Conservation (phyloP, 192 early-diverging fungal species). For the Backusella tarrabulga region DNA sequence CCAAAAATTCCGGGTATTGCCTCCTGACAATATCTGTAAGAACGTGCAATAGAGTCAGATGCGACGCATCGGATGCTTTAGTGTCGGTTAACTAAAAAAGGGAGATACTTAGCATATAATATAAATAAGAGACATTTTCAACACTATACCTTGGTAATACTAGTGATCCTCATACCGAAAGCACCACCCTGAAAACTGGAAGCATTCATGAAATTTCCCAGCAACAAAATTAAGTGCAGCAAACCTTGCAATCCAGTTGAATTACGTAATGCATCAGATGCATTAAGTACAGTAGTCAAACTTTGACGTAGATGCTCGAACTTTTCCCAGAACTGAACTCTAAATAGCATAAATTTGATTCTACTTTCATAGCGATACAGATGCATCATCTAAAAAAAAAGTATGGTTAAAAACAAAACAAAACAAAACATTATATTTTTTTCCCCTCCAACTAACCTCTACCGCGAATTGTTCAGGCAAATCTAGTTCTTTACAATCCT, state of each 20-base stretch:
- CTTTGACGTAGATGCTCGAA: conserved; percentile 57
- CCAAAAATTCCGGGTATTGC: conserved; percentile 56
- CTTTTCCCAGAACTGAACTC: conserved; percentile 62
- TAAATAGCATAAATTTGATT: conserved; percentile 63
- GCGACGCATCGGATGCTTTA: conserved; percentile 66
- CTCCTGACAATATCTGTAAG: conserved; percentile 61
- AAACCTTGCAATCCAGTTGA: conserved; percentile 67
- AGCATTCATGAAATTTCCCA: conserved; percentile 87
- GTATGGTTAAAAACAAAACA: not conserved
- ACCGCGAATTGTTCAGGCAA: conserved; percentile 69
- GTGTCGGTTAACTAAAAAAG: conserved; percentile 65
- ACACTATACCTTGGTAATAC: conserved; percentile 66
- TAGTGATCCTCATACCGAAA: conserved; percentile 75
- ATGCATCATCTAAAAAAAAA: conserved; percentile 53
- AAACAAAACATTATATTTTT: not conserved
- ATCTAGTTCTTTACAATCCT: conserved; percentile 54
- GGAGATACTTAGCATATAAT: not conserved
- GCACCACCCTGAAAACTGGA: conserved; percentile 76
- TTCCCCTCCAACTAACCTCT: conserved; percentile 31
- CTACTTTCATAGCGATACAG: conserved; percentile 73
- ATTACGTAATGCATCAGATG: conserved; percentile 60
- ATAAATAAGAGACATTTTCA: not conserved
- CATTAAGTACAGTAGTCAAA: conserved; percentile 53
- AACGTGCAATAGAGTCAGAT: conserved; percentile 70
- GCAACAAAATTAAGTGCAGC: conserved; percentile 64